Evolutionary conservation across 257 asterid genomes (phyloP), one percentile per base, ranked within the genome.

Genomic region (Plectranthus barbatus): DNA sequence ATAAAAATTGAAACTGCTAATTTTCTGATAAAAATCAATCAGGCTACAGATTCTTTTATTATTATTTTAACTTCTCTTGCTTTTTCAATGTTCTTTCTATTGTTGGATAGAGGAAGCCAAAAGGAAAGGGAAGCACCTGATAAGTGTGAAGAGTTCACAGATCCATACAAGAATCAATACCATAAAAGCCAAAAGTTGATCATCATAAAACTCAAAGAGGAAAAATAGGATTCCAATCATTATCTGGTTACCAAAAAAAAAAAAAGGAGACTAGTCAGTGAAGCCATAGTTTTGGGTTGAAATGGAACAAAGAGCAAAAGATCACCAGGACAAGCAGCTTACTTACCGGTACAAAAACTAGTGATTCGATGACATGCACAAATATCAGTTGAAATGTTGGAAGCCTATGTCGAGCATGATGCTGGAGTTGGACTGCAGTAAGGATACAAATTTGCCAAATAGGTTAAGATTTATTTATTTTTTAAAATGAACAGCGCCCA

Each of bases 351-450:
- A 93, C 97, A 60, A 92, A 93, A 68, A 93, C 97, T 67, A 93
- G 97, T 69, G 99, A 93, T 73, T 93, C 99, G 41, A 93, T 85
- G 56, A 93, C 97, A 72, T 93, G 99, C 74, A 93, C 99, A 68
- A 93, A 93, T 73, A 93, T 93, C 85, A 93, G 77, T 56, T 93
- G 99, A 79, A 93, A 93, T 44, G 99, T 93, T 69, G 99, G 99
- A 81, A 93, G 99, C 79, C 96, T 79, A 71, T 90, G 97, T 9
- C 91, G 96, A 72, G 97, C 99, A 84, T 93, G 99, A 79, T 93
- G 99, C 80, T 93, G 99, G 74, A 93, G 97, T 91, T 90, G 97
- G 68, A 87, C 99, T 93, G 99, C 63, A 79, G 65, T 62, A 52
- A 49, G 64, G 67, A 62, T 68, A 71, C 50, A 4, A n/a, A 55